Conservation (phyloP, 163 green algal genomes). For the Chlamydomonas reinhardtii region DNA sequence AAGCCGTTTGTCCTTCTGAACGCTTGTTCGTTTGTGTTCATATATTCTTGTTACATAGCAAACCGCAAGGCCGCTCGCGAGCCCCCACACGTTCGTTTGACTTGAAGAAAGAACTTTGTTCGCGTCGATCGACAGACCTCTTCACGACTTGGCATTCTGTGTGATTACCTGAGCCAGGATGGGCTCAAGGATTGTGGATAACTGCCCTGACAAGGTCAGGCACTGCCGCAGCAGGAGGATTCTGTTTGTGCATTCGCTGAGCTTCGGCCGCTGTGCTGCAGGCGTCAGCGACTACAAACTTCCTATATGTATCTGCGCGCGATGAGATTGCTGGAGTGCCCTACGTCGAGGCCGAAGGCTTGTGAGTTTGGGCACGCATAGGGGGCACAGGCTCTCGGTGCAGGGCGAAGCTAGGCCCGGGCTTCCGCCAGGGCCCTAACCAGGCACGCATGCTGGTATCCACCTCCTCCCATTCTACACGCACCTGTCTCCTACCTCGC, state of each 20-base stretch:
- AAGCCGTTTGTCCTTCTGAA: too few relatives aligned
- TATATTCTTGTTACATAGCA: too few relatives aligned
- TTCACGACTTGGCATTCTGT: neutral
- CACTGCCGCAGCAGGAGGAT: neutral
- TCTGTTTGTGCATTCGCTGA: neutral
- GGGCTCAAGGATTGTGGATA: conserved; percentile 51
- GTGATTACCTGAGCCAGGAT: neutral
- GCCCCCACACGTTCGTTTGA: neutral
- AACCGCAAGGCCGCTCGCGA: neutral
- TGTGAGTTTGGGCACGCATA: conserved; percentile 59
- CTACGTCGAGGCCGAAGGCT: conserved; percentile 60
- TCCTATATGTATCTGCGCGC: conserved; percentile 61
- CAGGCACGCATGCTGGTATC: too few relatives aligned
- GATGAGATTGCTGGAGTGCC: conserved; percentile 61
- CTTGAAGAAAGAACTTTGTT: neutral
- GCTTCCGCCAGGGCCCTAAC: too few relatives aligned
- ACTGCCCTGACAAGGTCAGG: conserved; percentile 67
- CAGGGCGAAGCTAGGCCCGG: neutral
- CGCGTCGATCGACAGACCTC: neutral
- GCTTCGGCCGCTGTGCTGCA: neutral
- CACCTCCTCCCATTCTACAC: too few relatives aligned
- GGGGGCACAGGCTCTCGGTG: neutral
- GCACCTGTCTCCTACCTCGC: too few relatives aligned
- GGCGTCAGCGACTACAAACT: conserved; percentile 70
- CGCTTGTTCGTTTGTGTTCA: too few relatives aligned